Evolutionary conservation across 495 filamentous ascomycete genomes (phyloP).

Genomic region (Oidiodendron maius): DNA sequence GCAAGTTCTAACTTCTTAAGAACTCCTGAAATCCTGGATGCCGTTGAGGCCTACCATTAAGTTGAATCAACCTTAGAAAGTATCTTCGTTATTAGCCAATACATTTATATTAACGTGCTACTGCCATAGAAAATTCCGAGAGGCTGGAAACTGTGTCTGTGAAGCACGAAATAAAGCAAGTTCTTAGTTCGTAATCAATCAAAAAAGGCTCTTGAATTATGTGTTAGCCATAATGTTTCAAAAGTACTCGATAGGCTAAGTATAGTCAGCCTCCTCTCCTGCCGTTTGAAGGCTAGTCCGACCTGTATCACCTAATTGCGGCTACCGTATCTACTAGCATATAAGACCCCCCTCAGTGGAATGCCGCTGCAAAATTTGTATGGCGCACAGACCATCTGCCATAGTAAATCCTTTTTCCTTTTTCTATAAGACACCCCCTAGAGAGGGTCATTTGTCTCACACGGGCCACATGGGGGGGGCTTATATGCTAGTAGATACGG

Average conservation of each 20-base stretch:
- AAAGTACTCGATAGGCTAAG: not conserved
- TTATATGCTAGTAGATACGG: slow-evolving; percentile 1
- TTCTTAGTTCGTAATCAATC: slow-evolving; percentile 2
- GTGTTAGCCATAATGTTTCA: not conserved
- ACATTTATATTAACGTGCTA: slow-evolving; percentile 14
- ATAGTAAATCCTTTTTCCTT: no score
- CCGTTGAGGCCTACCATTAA: not conserved
- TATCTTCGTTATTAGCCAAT: slow-evolving; percentile 8
- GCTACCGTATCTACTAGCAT: no score
- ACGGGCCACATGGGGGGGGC: no score
- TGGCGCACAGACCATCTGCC: no score
- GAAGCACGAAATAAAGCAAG: not conserved
- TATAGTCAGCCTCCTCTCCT: slow-evolving; percentile 1
- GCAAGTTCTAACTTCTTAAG: not conserved
- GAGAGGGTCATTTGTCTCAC: no score
- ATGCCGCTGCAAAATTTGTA: no score
- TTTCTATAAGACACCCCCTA: no score
- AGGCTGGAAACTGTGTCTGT: not conserved
- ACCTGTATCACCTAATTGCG: slow-evolving; percentile 15
- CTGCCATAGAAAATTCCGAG: slow-evolving; percentile 6
- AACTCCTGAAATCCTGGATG: not conserved
- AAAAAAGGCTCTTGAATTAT: not conserved
- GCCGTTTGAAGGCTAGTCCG: slow-evolving; percentile 4
- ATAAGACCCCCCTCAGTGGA: no score
- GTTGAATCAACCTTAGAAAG: slow-evolving; percentile 1